Evolutionary conservation across 257 asterid genomes (phyloP), one percentile per base, ranked within the genome.

Genomic region (Hygrophila difformis): DNA sequence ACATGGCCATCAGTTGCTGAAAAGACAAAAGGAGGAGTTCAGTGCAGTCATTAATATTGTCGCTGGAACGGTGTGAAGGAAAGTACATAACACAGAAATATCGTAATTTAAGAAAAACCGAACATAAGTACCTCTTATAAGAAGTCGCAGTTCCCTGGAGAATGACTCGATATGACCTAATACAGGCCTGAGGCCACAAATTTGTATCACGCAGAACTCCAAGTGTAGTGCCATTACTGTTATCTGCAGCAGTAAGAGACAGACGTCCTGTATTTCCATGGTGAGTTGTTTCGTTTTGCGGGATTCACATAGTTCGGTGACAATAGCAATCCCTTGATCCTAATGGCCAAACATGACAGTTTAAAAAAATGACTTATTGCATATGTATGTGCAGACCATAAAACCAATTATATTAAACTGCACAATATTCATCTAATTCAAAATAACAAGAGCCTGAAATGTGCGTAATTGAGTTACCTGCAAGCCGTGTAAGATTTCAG

Each of bases 181-280:
- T 12, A 86, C 94, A 21, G 96, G 94, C 55, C 94, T 70, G 52
- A 91, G 79, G 58, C 91, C 96, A 69, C 98, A 91, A 19, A 85
- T 78, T 65, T 82, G 96, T 63, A 83, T 72, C 51, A 91, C 96
- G 19, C 88, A 91, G n/a, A 57, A 77, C 71, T 91, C 96, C 22
- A 91, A 74, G 69, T 91, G 55, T 66, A 91, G 60, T 8, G 98
- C 74, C 98, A 91, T 86, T 47, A 70, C 63, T 36, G 78, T 67
- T 63, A 80, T 64, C 56, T 86, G 87, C 49, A 82, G 62, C 57
- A 91, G 76, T 53, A 85, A 63, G 45, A 68, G 63, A 55, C 96
- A 86, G 21, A 67, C 67, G 16, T 71, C 78, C 57, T 72, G 75
- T 15, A 67, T 49, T 60, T 76, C 88, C 8, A 79, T 52, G 2